Percentiles rank a stretch among this genome's conserved stretches.
phyloP scores from a whole-genome alignment of 352 stramenopile species.

The Peronospora destructor region DNA sequence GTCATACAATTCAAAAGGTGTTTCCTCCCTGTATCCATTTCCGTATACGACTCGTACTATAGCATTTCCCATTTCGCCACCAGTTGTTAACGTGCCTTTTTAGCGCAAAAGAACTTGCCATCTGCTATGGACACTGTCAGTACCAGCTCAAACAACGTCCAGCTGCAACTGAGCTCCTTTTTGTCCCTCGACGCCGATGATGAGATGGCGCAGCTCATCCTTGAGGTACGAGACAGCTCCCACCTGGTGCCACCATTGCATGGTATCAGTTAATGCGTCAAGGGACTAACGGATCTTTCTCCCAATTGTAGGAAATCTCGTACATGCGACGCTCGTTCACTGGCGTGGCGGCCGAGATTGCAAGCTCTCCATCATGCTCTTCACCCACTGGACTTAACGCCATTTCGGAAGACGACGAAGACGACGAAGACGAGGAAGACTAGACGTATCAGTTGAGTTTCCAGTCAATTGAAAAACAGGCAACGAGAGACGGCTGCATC shows the following conservation, averaged over 20 bases:
- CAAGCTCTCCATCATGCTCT: slow-evolving; percentile 53
- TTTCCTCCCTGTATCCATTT: slow-evolving; percentile 12
- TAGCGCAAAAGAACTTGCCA: neutral
- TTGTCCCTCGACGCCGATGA: slow-evolving; percentile 66
- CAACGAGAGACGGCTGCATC: slow-evolving; percentile 13
- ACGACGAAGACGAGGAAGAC: slow-evolving; percentile 52
- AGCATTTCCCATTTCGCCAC: slow-evolving; percentile 21
- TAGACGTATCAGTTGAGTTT: slow-evolving; percentile 7
- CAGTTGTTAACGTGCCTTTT: slow-evolving; percentile 8
- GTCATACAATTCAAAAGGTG: slow-evolving; percentile 5
- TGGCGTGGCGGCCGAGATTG: slow-evolving; percentile 56
- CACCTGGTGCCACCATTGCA: neutral
- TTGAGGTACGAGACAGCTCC: slow-evolving; percentile 46
- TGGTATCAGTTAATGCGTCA: neutral
- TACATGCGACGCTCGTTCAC: slow-evolving; percentile 63
- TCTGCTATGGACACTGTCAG: slow-evolving; percentile 33
- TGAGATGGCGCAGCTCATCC: slow-evolving; percentile 70
- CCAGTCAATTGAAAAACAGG: slow-evolving; percentile 16
- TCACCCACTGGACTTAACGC: slow-evolving; percentile 55
- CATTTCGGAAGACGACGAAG: slow-evolving; percentile 68
- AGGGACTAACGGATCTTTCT: slow-evolving; percentile 3
- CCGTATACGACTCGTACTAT: neutral
- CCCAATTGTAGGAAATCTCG: slow-evolving; percentile 46
- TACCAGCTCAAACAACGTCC: slow-evolving; percentile 32
- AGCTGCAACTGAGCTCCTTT: slow-evolving; percentile 73